Percentiles rank a stretch among this genome's conserved stretches.
phyloP scores from a whole-genome alignment of 2,329 filamentous ascomycete species.

The Davidsoniella neocaledoniae region DNA sequence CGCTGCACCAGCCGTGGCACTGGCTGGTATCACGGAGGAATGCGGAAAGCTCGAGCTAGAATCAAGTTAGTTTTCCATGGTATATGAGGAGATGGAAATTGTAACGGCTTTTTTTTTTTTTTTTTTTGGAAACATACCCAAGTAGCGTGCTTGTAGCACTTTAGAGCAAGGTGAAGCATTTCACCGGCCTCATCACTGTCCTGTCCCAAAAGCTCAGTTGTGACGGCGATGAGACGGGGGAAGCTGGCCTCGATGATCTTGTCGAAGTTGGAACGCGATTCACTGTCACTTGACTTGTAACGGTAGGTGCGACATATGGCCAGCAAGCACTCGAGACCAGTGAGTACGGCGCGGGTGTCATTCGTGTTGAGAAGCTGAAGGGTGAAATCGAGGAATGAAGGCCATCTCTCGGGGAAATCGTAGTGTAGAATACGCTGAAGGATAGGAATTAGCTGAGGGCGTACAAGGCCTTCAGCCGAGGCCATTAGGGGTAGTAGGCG shows the following conservation, averaged over 20 bases:
- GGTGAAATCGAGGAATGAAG: slow-evolving; percentile 83
- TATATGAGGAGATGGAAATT: background rate
- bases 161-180: slow-evolving; percentile 88
- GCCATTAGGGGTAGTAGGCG: slow-evolving; percentile 81
- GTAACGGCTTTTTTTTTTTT: background rate
- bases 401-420: slow-evolving; percentile 92
- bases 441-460: slow-evolving; percentile 83
- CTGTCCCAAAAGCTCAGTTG: slow-evolving; percentile 75
- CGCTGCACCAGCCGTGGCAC: slow-evolving; percentile 89
- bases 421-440: slow-evolving; percentile 91
- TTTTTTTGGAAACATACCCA: slow-evolving; percentile 41
- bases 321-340: slow-evolving; percentile 82
- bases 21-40: slow-evolving; percentile 63
- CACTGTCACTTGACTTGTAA: slow-evolving; percentile 70
- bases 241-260: slow-evolving; percentile 87
- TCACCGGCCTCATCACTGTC: slow-evolving; percentile 88
- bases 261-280: slow-evolving; percentile 69
- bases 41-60: slow-evolving; percentile 67
- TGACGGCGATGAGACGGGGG: slow-evolving; percentile 71
- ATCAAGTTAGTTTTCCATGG: slow-evolving; percentile 1
- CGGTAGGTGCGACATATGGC: slow-evolving; percentile 91
- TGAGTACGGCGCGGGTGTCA: slow-evolving; percentile 73
- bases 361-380: slow-evolving; percentile 76
- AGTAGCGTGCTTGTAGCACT: slow-evolving; percentile 95
- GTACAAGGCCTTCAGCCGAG: slow-evolving; percentile 60